Evolutionary conservation across 2,329 filamentous ascomycete species (phyloP), one percentile per base, ranked within the genome.

Genomic region (Phaeosphaeriaceae sp.): DNA sequence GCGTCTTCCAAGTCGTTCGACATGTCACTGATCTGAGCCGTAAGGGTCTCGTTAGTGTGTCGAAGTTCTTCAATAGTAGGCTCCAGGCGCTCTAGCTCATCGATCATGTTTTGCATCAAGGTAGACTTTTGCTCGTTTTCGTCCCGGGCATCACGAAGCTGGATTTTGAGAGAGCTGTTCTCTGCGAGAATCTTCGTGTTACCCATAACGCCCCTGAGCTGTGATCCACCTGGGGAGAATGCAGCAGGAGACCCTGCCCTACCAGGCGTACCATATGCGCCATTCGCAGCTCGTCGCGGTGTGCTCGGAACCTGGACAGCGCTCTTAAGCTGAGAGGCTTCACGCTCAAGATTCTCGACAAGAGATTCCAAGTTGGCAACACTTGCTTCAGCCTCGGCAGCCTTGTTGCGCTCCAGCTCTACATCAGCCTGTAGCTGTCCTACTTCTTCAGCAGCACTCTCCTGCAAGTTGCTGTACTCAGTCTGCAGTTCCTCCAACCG

Each of bases 11-110:
- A 85, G 18, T 96, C 82, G 54, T 88, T 84, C 0, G 92, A 96
- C 68, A 76, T 75, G 55, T 94, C 88, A 28, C 90, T 82, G 30
- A 95, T 87, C 60, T 96, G 92, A 49, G 83, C 82, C 49, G 92
- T 86, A 2, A 97, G 81, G 26, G 89, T 86, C 44, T 90, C 87
- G 55, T 92, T 87, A 63, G 97, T 92, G 12, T 85, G 82, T 39
- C 89, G 87, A 15, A 96, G 78, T 60, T 97, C 92, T 54, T 96
- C 87, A 23, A 97, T 84, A 66, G 97, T 92, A 0, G 94, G 94
- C 20, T 88, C 87, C 70, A 90, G 92, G 18, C 87, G 87, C 71
- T 99, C 92, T 30, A 97, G 76, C 49, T 92, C 88, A 30, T 86
- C 83, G 50, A 97, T 84, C 78, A 97, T 90, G 50, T 94, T 89